phyloP scores from a whole-genome alignment of 2,329 filamentous ascomycete species.

The Grosmannia serpens region DNA sequence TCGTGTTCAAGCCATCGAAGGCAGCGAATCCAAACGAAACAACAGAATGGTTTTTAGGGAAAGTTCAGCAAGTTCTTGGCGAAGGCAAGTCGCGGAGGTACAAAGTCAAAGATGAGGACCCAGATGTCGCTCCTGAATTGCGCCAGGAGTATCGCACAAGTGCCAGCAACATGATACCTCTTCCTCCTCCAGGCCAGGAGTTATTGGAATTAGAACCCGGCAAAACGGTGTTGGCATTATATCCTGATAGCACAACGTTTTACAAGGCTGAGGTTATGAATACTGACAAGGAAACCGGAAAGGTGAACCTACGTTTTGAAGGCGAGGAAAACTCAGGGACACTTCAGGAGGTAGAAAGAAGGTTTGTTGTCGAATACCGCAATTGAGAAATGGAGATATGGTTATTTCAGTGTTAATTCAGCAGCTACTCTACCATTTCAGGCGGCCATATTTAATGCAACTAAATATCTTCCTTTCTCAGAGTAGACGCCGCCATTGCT shows the following conservation, averaged over 20 bases:
- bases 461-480: too few relatives aligned
- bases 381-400: slow-evolving; percentile 1
- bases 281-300: slow-evolving; percentile 39
- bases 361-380: slow-evolving; percentile 66
- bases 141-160: slow-evolving; percentile 59
- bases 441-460: too few relatives aligned
- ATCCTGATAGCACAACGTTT: slow-evolving; percentile 76
- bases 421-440: not conserved
- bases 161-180: slow-evolving; percentile 66
- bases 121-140: slow-evolving; percentile 51
- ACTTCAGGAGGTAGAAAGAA: slow-evolving; percentile 62
- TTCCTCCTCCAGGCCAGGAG: slow-evolving; percentile 45
- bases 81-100: slow-evolving; percentile 70
- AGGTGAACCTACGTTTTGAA: slow-evolving; percentile 63
- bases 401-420: too few relatives aligned
- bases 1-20: slow-evolving; percentile 52
- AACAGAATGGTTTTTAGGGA: slow-evolving; percentile 63
- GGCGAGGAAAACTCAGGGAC: slow-evolving; percentile 65
- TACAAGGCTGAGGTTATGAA: slow-evolving; percentile 75
- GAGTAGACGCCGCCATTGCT: too few relatives aligned
- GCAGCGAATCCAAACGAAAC: slow-evolving; percentile 32
- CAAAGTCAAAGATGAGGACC: slow-evolving; percentile 69
- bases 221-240: slow-evolving; percentile 64
- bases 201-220: slow-evolving; percentile 52
- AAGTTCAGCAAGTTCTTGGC: slow-evolving; percentile 62